Evolutionary conservation across 305 asterid species (phyloP).

Genomic region (Solanum hybrid): DNA sequence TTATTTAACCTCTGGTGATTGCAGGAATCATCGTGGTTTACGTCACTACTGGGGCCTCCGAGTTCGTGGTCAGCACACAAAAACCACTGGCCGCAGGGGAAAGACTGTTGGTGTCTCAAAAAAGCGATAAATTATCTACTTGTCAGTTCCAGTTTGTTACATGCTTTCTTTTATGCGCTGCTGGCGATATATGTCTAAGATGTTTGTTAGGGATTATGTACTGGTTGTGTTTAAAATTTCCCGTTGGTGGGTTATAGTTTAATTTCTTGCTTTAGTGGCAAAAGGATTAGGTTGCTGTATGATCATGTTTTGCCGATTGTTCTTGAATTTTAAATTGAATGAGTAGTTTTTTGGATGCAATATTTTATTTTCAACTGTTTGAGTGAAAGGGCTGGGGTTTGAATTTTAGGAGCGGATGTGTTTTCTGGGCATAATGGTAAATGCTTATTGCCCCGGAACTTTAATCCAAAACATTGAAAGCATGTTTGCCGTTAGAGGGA

Average conservation of each 20-base stretch:
- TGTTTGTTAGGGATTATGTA: not conserved
- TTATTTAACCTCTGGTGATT: not conserved
- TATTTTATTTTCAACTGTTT: not conserved
- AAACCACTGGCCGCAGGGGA: conserved; percentile 33
- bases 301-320: not conserved
- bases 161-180: not conserved
- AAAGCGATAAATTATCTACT: conserved; percentile 16
- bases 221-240: not conserved
- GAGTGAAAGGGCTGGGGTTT: not conserved
- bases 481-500: not conserved
- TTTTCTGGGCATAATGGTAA: not conserved
- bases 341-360: not conserved
- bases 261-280: not conserved
- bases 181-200: not conserved
- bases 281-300: not conserved
- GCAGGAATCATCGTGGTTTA: conserved; percentile 32
- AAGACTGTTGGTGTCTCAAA: conserved; percentile 38
- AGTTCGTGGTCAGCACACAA: conserved; percentile 34
- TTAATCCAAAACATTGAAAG: not conserved
- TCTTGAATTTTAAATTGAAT: not conserved
- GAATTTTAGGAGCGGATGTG: not conserved
- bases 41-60: conserved; percentile 38
- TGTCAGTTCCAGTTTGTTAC: not conserved
- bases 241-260: not conserved
- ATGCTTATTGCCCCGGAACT: not conserved